Evolutionary conservation across 2,329 filamentous ascomycete genomes (phyloP).

Genomic region (Penicillium sp.): DNA sequence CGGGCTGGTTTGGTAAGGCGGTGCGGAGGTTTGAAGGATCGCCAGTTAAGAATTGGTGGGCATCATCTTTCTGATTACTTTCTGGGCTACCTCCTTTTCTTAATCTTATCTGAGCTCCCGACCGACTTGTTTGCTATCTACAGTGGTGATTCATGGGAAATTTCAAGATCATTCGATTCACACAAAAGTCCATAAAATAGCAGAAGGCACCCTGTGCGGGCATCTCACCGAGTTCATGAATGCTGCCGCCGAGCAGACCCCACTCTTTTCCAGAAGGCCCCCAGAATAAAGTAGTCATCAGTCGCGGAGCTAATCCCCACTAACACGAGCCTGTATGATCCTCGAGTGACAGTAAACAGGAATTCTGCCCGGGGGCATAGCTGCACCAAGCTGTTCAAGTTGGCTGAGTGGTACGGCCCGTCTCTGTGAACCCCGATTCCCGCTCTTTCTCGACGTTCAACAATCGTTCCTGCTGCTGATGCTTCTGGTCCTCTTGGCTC

Average conservation of each 20-base stretch:
- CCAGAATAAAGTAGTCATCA: neutral
- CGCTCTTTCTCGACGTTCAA: conserved; percentile 44
- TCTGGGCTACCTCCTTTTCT: neutral
- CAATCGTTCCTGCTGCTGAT: conserved; percentile 50
- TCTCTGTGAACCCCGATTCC: conserved; percentile 59
- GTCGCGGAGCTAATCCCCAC: neutral
- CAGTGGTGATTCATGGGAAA: neutral
- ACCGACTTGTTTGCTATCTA: neutral
- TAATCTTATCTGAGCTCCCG: neutral
- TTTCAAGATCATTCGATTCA: neutral
- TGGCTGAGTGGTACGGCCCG: conserved; percentile 37
- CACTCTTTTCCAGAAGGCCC: neutral
- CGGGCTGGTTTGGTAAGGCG: conserved; percentile 24
- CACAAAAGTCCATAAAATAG: neutral
- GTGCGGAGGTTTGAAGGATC: conserved; percentile 23
- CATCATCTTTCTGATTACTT: neutral
- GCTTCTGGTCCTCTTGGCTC: conserved; percentile 58
- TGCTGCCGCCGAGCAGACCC: neutral
- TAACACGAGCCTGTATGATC: neutral
- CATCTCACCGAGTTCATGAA: neutral
- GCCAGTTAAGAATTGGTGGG: conserved; percentile 11
- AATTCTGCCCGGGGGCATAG: neutral
- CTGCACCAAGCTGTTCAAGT: neutral
- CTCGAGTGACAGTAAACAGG: neutral
- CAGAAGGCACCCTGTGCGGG: neutral